Percentiles rank a stretch among this genome's conserved stretches.
These are phyloP conservation scores for Boletus sp. DNA, from an alignment of 1,284 basidiomycete genomes.

Conservation along the genomic window DNA sequence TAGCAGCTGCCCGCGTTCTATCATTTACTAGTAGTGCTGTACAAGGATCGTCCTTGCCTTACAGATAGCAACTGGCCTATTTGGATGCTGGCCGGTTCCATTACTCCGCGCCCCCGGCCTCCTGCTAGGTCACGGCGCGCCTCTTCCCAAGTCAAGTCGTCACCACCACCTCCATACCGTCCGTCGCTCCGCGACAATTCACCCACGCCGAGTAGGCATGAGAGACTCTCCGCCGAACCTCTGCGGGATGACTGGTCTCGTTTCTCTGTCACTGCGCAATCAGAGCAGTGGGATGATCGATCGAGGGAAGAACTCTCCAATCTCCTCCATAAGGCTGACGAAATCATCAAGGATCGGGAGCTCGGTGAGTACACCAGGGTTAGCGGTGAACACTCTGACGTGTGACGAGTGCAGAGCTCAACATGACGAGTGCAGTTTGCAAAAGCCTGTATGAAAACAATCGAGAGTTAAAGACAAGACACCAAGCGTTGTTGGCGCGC, in stretches of 20 bases:
- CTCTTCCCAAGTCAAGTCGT: constrained; percentile 43
- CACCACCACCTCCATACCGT: constrained; percentile 62
- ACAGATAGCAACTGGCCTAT: constrained; percentile 7
- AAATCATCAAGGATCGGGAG: constrained; percentile 75
- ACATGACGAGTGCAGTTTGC: constrained; percentile 65
- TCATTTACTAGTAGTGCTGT: background rate
- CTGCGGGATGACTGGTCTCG: constrained; percentile 15
- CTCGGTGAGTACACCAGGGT: constrained; percentile 53
- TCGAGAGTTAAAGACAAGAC: constrained; percentile 65
- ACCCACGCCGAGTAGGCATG: constrained; percentile 16
- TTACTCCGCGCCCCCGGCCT: constrained; percentile 58
- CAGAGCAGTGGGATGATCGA: constrained; percentile 58
- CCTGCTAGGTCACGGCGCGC: constrained; percentile 59
- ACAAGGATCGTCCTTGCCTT: constrained; percentile 17
- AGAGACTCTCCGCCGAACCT: constrained; percentile 16
- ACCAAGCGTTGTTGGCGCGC: constrained; percentile 65
- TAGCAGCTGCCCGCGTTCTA: background rate
- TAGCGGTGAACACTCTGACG: constrained; percentile 24
- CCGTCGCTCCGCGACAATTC: constrained; percentile 28
- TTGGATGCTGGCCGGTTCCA: constrained; percentile 51
- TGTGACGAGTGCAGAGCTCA: constrained; percentile 56
- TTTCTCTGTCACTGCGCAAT: constrained; percentile 26
- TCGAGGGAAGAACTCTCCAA: constrained; percentile 74
- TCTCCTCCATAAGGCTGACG: constrained; percentile 68
- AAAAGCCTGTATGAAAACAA: constrained; percentile 74